Evolutionary conservation across 208 protist species (phyloP).

Genomic region (Chromosphaera perkinsii): DNA sequence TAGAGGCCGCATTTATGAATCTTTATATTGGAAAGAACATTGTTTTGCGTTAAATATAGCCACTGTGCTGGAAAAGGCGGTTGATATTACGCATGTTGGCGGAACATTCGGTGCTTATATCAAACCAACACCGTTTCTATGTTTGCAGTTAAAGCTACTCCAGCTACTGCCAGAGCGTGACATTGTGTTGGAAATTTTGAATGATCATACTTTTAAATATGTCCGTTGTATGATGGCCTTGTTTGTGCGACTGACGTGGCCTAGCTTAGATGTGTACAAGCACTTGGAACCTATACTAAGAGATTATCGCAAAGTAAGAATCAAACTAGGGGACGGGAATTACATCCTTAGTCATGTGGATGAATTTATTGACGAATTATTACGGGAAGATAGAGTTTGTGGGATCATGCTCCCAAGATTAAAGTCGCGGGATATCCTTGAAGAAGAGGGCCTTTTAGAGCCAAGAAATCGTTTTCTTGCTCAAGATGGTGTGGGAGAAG

Average conservation of each 20-base stretch:
- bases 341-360: constrained; percentile 60
- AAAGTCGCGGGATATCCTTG: constrained; percentile 34
- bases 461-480: too few relatives aligned
- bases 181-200: constrained; percentile 75
- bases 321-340: constrained; percentile 10
- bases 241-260: constrained; percentile 70
- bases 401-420: constrained; percentile 63
- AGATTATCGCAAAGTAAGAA: constrained; percentile 54
- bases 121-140: constrained; percentile 75
- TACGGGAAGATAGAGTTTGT: constrained; percentile 53
- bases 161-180: constrained; percentile 73
- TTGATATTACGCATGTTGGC: constrained; percentile 65
- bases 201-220: constrained; percentile 73
- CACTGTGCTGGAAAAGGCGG: constrained; percentile 72
- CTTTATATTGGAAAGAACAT: constrained; percentile 77
- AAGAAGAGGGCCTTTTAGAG: too few relatives aligned
- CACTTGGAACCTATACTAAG: constrained; percentile 35
- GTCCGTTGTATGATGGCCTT: constrained; percentile 69
- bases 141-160: constrained; percentile 75
- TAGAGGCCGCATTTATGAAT: constrained; percentile 64
- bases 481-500: too few relatives aligned
- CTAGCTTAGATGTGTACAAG: constrained; percentile 43
- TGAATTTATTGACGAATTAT: constrained; percentile 67
- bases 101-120: constrained; percentile 67
- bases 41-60: constrained; percentile 80